These are phyloP conservation scores for Fusarium sublunatum DNA, from an alignment of 2,329 filamentous ascomycete genomes.

Conservation along the genomic window DNA sequence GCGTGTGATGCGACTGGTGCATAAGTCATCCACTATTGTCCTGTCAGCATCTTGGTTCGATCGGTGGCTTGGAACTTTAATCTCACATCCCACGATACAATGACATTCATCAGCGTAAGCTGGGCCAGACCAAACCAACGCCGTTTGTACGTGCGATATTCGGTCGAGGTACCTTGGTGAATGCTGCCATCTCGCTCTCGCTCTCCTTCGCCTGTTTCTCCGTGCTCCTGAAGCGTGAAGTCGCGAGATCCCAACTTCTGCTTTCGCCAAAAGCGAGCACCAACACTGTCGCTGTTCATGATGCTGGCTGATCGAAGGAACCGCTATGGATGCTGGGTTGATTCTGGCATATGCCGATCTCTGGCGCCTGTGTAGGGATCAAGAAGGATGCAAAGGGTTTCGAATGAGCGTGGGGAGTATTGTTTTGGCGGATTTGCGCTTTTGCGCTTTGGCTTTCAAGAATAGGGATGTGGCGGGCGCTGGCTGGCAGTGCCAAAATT, in stretches of 20 bases:
- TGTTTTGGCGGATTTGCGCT: constrained; percentile 9
- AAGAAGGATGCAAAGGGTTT: constrained; percentile 1
- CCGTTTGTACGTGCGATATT: constrained; percentile 75
- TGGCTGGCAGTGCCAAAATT: constrained; percentile 12
- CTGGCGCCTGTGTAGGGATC: background rate
- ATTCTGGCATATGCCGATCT: constrained; percentile 16
- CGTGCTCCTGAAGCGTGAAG: constrained; percentile 45
- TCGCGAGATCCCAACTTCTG: constrained; percentile 47
- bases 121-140: constrained; percentile 90
- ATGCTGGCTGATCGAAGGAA: constrained; percentile 16
- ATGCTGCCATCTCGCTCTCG: constrained; percentile 42
- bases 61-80: constrained; percentile 6
- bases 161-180: constrained; percentile 45
- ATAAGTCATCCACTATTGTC: constrained; percentile 83
- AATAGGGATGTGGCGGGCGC: constrained; percentile 8
- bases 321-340: constrained; percentile 9
- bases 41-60: constrained; percentile 20
- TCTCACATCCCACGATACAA: constrained; percentile 95
- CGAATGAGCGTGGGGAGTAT: background rate
- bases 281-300: constrained; percentile 39
- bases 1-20: constrained; percentile 82
- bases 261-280: constrained; percentile 48
- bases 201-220: constrained; percentile 36
- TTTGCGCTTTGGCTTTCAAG: constrained; percentile 5
- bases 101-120: constrained; percentile 87